phyloP scores from a whole-genome alignment of 495 filamentous ascomycete species.

The Filosporella fistucella region DNA sequence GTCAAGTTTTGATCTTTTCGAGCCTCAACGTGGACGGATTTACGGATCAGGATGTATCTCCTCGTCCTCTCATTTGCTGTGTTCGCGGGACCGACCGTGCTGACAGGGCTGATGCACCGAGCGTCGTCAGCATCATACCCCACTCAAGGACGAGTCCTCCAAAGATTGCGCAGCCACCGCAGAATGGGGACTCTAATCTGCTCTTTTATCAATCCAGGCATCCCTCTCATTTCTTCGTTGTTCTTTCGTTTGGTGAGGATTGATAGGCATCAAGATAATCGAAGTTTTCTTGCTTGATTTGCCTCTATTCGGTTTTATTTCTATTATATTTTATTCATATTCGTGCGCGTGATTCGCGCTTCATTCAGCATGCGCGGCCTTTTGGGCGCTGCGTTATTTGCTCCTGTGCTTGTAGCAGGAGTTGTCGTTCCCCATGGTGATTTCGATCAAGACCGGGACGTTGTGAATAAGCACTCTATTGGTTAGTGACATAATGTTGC shows the following conservation, averaged over 20 bases:
- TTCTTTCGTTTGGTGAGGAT: background rate
- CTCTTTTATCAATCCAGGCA: background rate
- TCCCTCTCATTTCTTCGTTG: background rate
- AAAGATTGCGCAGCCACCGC: background rate
- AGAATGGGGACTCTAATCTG: background rate
- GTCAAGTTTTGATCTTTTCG: background rate
- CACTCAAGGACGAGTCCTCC: constrained; percentile 1
- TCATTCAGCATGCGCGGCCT: constrained; percentile 17
- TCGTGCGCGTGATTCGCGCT: background rate
- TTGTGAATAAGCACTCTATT: background rate
- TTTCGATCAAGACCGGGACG: background rate
- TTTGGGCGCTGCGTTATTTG: constrained; percentile 12
- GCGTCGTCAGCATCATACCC: constrained; percentile 1
- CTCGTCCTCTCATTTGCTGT: no score
- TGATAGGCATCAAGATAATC: background rate
- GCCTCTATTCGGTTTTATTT: background rate
- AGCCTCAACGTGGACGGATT: background rate
- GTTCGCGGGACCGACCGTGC: background rate
- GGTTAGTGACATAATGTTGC: background rate
- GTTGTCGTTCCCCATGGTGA: background rate
- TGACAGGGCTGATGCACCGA: background rate
- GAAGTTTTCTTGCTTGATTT: background rate
- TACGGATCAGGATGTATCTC: no score
- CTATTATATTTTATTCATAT: background rate
- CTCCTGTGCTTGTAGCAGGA: constrained; percentile 9